Evolutionary conservation across 2,329 filamentous ascomycete species (phyloP).

Genomic region (Beauveria rudraprayagi): DNA sequence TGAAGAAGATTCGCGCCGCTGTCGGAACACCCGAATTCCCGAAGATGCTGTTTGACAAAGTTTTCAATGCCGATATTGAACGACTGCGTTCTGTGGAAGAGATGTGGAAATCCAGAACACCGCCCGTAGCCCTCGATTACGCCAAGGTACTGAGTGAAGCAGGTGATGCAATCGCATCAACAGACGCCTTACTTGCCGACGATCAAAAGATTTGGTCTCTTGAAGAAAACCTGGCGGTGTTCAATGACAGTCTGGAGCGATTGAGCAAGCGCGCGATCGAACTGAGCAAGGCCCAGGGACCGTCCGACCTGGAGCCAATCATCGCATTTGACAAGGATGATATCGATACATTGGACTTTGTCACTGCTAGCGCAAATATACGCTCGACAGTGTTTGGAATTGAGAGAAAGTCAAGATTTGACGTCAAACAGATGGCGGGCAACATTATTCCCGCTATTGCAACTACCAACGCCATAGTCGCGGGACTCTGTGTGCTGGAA

Average conservation of each 20-base stretch:
- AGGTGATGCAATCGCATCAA: slow-evolving; percentile 37
- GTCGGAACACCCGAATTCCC: slow-evolving; percentile 74
- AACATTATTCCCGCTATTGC: slow-evolving; percentile 99
- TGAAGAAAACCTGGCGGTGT: slow-evolving; percentile 76
- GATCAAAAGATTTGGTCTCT: slow-evolving; percentile 76
- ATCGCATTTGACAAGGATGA: slow-evolving; percentile 97
- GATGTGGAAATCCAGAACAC: slow-evolving; percentile 84
- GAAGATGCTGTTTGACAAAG: slow-evolving; percentile 81
- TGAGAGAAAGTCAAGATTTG: slow-evolving; percentile 80
- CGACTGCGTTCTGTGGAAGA: slow-evolving; percentile 81
- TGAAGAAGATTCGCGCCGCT: slow-evolving; percentile 74
- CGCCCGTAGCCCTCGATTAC: slow-evolving; percentile 68
- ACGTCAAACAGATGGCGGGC: slow-evolving; percentile 98
- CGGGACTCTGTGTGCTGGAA: slow-evolving; percentile 83
- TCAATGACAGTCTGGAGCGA: slow-evolving; percentile 73
- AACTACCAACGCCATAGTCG: slow-evolving; percentile 94
- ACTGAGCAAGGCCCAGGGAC: slow-evolving; percentile 43
- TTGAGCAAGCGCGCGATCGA: slow-evolving; percentile 66
- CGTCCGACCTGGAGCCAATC: slow-evolving; percentile 48
- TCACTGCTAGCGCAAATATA: slow-evolving; percentile 82
- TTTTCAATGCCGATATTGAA: slow-evolving; percentile 78
- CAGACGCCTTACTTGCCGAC: slow-evolving; percentile 48
- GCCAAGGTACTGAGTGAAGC: slow-evolving; percentile 49
- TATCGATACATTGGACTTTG: slow-evolving; percentile 88
- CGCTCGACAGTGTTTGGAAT: slow-evolving; percentile 86